Evolutionary conservation across 192 early-diverging fungal genomes (phyloP).

Genomic region (Phlyctochytrium bullatum): DNA sequence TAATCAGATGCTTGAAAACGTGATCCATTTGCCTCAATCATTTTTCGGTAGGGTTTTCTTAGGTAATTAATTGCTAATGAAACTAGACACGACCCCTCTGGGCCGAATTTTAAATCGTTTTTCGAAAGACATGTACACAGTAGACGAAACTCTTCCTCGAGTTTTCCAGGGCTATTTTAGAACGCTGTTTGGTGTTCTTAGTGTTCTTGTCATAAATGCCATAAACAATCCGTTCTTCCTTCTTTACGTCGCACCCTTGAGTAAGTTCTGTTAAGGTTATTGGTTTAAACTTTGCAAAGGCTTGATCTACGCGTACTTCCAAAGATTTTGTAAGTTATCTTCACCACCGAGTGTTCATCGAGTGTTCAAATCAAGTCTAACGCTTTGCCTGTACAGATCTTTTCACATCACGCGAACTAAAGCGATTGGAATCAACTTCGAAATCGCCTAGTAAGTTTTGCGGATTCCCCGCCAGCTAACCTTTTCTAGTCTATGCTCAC

Average conservation of each 20-base stretch:
- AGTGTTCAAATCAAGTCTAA: too few species aligned
- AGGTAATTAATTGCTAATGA: not conserved
- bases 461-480: not conserved
- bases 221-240: conserved; percentile 46
- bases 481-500: conserved; percentile 43
- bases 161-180: conserved; percentile 51
- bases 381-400: too few species aligned
- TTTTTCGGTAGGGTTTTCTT: conserved; percentile 67
- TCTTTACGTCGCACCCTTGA: conserved; percentile 47
- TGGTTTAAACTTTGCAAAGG: not conserved
- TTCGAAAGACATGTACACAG: conserved; percentile 78
- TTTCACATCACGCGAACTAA: conserved; percentile 55
- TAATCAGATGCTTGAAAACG: conserved; percentile 69
- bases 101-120: conserved; percentile 89
- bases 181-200: conserved; percentile 47
- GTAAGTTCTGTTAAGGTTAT: conserved; percentile 17
- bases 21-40: conserved; percentile 69
- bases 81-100: conserved; percentile 62
- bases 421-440: conserved; percentile 56
- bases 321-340: conserved; percentile 34
- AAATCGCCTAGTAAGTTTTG: conserved; percentile 35
- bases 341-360: not conserved
- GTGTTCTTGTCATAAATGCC: conserved; percentile 50
- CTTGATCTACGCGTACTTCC: conserved; percentile 46
- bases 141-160: conserved; percentile 67